Percentiles rank a stretch among this genome's conserved stretches.
Conservation (phyloP, 2,329 filamentous ascomycete genomes). For the Fusarium humuli region DNA sequence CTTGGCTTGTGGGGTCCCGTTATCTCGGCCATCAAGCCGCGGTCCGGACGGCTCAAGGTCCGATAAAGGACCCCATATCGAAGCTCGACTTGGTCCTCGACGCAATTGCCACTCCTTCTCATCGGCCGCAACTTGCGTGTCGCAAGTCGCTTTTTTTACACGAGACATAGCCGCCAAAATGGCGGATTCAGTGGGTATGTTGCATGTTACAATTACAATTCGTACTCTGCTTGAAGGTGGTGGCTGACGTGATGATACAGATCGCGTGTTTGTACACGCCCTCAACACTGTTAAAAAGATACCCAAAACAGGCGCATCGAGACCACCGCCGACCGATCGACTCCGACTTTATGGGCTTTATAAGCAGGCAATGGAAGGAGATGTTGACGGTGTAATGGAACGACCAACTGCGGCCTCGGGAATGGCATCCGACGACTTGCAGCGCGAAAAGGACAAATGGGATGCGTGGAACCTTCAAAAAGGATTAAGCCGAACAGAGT, state of each 20-base stretch:
- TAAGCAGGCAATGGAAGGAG: slow-evolving; percentile 99
- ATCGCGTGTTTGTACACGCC: slow-evolving; percentile 98
- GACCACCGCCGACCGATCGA: slow-evolving; percentile 86
- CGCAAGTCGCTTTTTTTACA: slow-evolving; percentile 22
- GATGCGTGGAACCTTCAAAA: slow-evolving; percentile 95
- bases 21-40: slow-evolving; percentile 47
- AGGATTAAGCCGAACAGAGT: slow-evolving; percentile 86
- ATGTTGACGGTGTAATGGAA: slow-evolving; percentile 94
- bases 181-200: slow-evolving; percentile 50
- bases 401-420: slow-evolving; percentile 70
- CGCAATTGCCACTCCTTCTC: slow-evolving; percentile 30
- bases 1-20: slow-evolving; percentile 40
- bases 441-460: slow-evolving; percentile 77
- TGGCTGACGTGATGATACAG: slow-evolving; percentile 60
- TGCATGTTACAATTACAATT: not conserved
- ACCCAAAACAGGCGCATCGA: slow-evolving; percentile 88
- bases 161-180: slow-evolving; percentile 35
- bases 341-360: slow-evolving; percentile 97
- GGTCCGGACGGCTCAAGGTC: slow-evolving; percentile 45
- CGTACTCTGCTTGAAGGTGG: not conserved
- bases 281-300: slow-evolving; percentile 99
- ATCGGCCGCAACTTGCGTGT: slow-evolving; percentile 33
- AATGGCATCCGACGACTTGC: slow-evolving; percentile 64
- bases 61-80: slow-evolving; percentile 43
- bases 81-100: slow-evolving; percentile 30